Percentiles rank a stretch among this genome's conserved stretches.
These are phyloP conservation scores for Paecilomyces dactylethromorphus DNA, from an alignment of 2,329 filamentous ascomycete species.

Conservation along the genomic window DNA sequence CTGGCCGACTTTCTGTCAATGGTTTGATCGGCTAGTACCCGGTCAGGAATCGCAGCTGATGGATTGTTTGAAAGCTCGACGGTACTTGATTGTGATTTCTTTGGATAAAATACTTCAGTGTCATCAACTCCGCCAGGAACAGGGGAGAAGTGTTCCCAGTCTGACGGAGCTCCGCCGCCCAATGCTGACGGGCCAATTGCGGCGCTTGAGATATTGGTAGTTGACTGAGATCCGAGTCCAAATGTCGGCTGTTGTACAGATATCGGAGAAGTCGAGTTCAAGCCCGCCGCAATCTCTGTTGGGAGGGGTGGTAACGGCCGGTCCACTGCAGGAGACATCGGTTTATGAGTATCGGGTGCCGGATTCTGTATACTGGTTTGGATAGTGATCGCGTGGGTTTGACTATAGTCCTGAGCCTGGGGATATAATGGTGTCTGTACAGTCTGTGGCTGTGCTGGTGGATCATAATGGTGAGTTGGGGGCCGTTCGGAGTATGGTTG, in stretches of 20 bases:
- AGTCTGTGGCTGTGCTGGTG: slow-evolving; percentile 6
- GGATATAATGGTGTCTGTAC: not conserved
- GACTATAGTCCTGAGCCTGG: too few species aligned
- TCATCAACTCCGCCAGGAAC: slow-evolving; percentile 33
- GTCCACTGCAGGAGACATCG: slow-evolving; percentile 7
- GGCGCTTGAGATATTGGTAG: slow-evolving; percentile 5
- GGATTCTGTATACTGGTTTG: not conserved
- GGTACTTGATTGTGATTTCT: not conserved
- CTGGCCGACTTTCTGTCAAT: not conserved
- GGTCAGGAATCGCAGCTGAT: too few species aligned
- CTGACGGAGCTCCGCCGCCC: slow-evolving; percentile 38
- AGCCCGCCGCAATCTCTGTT: slow-evolving; percentile 3
- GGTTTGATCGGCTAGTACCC: too few species aligned
- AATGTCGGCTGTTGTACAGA: slow-evolving; percentile 1
- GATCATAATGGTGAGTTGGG: slow-evolving; percentile 25
- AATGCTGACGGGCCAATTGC: slow-evolving; percentile 29
- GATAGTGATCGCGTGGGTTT: not conserved
- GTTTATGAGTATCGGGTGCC: slow-evolving; percentile 4
- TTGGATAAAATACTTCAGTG: slow-evolving; percentile 15
- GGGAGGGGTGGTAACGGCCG: slow-evolving; percentile 8
- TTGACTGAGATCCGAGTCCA: slow-evolving; percentile 5
- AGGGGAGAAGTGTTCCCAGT: slow-evolving; percentile 41
- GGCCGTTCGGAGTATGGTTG: slow-evolving; percentile 25
- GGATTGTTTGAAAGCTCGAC: not conserved
- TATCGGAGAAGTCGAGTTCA: slow-evolving; percentile 13